Percentiles rank a stretch among this genome's conserved stretches.
Evolutionary conservation across 805 yeast species (phyloP).

Genomic region (Sugiyamaella chiloensis): DNA sequence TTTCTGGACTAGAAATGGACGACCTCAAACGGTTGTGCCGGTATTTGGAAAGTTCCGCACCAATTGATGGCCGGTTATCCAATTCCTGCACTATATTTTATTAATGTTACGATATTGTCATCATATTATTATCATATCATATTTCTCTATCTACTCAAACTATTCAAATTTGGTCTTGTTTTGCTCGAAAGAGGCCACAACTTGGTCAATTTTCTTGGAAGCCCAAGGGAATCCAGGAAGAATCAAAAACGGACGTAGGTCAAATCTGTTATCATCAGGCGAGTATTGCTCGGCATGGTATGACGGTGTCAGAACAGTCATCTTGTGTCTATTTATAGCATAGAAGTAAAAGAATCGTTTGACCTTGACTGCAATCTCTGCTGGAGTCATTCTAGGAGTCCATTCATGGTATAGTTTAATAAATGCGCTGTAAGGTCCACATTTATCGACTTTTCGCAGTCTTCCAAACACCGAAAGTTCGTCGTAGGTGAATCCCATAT

Average conservation of each 20-base stretch:
- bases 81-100: no score
- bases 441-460: constrained; percentile 84
- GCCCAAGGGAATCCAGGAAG: constrained; percentile 90
- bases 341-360: constrained; percentile 89
- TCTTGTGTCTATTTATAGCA: constrained; percentile 94
- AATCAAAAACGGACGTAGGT: constrained; percentile 91
- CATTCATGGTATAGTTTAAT: constrained; percentile 85
- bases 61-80: no score
- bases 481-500: constrained; percentile 98
- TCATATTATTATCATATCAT: constrained; percentile 1
- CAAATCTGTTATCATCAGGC: constrained; percentile 96
- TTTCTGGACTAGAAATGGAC: constrained; percentile 35
- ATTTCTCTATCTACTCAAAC: constrained; percentile 1
- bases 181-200: constrained; percentile 41
- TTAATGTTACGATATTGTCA: no score
- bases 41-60: constrained; percentile 34
- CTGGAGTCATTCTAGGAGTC: constrained; percentile 81
- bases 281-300: constrained; percentile 98
- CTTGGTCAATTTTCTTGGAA: constrained; percentile 77
- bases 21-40: constrained; percentile 29
- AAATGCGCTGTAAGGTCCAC: constrained; percentile 97
- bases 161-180: constrained; percentile 12
- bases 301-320: constrained; percentile 95
- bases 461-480: constrained; percentile 89
- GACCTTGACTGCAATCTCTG: constrained; percentile 86